Evolutionary conservation across 768 basidiomycete species (phyloP), one percentile per base, ranked within the genome.

Genomic region (Suillus fuscotomentosus): DNA sequence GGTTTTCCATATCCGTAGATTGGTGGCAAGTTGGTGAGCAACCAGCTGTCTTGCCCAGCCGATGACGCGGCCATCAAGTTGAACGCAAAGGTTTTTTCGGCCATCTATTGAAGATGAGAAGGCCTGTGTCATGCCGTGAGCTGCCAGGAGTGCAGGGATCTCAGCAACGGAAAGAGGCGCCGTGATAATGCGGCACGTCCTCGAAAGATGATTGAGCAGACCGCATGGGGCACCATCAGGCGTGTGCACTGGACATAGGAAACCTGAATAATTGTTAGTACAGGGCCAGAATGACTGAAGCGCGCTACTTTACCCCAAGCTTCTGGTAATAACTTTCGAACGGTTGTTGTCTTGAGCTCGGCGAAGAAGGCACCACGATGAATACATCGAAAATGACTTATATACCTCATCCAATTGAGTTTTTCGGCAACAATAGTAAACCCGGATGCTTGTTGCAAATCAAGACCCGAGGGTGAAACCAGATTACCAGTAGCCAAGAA

Each of bases 301-400:
- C 17, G 73, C 82, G 68, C 73, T 42, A 13, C 39, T 42, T 57
- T 59, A 94, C 95, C 97, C 97, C 97, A 99, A 41, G 97, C 92
- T 78, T 99, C 97, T 27, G 97, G 97, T 20, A 98, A 81, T 60
- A 99, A 81, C 76, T 99, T 99, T 67, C 97, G 89, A 62, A 99
- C 97, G 24, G 95, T 90, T 0, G 97, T 99, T 1, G 97, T 99
- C 81, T 98, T 98, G 61, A 99, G 86, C 76, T 99, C 95, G 8
- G 96, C 93, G 74, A 99, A 99, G 86, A 99, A 99, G 43, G 97
- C 95, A 75, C 97, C 97, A 78, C 97, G 93, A 79, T 99, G 97
- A 38, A 99, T 95, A 76, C 93, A 97, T 63, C 97, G 85, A 45
- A 99, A 99, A 79, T 99, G 97, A 72, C 92, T 92, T 76, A 99